These are phyloP conservation scores for Euptelea pleiosperma DNA, from an alignment of 164 flowering plant genomes.

Conservation along the genomic window DNA sequence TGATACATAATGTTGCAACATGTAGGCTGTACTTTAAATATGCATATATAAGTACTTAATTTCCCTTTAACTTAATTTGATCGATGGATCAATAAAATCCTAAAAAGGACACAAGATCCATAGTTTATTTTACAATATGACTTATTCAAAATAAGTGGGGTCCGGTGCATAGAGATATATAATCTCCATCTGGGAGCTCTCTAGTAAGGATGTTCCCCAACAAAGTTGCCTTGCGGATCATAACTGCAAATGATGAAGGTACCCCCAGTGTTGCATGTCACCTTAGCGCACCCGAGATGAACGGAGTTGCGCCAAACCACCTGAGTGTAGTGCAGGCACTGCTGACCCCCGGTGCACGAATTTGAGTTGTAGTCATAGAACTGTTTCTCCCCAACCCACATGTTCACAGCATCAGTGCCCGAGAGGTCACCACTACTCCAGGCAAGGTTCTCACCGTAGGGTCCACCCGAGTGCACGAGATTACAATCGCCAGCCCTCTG, in stretches of 20 bases:
- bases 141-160: too few species aligned
- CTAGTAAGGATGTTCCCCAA: slow-evolving; percentile 29
- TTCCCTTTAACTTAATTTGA: too few species aligned
- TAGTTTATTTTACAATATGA: too few species aligned
- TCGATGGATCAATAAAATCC: too few species aligned
- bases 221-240: slow-evolving; percentile 28
- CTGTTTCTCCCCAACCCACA: slow-evolving; percentile 41
- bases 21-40: too few species aligned
- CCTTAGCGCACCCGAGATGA: slow-evolving; percentile 43
- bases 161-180: too few species aligned
- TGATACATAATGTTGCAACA: too few species aligned
- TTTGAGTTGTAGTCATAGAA: slow-evolving; percentile 33
- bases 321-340: slow-evolving; percentile 45
- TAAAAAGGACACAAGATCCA: too few species aligned
- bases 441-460: slow-evolving; percentile 49
- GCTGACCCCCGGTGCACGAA: slow-evolving; percentile 19
- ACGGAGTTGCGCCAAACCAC: slow-evolving; percentile 45
- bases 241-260: slow-evolving; percentile 31
- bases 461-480: slow-evolving; percentile 29
- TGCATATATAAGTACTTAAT: too few species aligned
- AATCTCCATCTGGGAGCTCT: too few species aligned
- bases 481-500: slow-evolving; percentile 28
- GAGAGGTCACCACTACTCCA: slow-evolving; percentile 18
- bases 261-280: slow-evolving; percentile 32
- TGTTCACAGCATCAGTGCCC: slow-evolving; percentile 29